Percentiles rank a stretch among this genome's conserved stretches.
These are phyloP conservation scores for Cladosporium austrohemisphaericum DNA, from an alignment of 2,329 filamentous ascomycete genomes.

Conservation along the genomic window DNA sequence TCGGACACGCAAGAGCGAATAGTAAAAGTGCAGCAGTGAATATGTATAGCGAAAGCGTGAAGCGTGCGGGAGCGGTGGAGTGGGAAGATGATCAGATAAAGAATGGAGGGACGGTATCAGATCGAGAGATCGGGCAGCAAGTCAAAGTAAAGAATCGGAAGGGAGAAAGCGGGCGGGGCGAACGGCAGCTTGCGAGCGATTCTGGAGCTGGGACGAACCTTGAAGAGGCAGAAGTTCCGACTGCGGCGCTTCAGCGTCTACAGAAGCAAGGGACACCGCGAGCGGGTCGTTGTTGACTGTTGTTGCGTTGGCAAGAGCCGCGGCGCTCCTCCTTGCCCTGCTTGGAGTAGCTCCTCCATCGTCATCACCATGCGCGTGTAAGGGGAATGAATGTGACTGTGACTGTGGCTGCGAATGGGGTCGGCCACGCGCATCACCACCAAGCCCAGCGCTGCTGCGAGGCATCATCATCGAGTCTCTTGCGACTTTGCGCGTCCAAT, in stretches of 20 bases:
- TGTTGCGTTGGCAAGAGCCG: conserved; percentile 4
- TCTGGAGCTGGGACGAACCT: no score
- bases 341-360: no score
- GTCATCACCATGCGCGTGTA: no score
- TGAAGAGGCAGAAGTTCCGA: neutral
- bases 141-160: neutral
- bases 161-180: conserved; percentile 1
- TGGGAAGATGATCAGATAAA: conserved; percentile 8
- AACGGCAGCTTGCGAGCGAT: neutral
- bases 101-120: neutral
- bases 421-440: no score
- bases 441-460: conserved; percentile 2
- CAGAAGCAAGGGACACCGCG: neutral
- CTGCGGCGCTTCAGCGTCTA: neutral
- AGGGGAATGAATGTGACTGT: no score
- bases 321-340: no score
- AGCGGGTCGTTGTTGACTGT: neutral
- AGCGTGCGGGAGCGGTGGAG: neutral
- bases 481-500: neutral
- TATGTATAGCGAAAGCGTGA: neutral
- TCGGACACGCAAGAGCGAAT: conserved; percentile 1
- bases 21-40: no score
- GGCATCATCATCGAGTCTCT: conserved; percentile 6
- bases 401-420: no score
- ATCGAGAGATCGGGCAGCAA: conserved; percentile 1